phyloP scores from a whole-genome alignment of 163 green algal genomes.

The Scenedesmus sp. region DNA sequence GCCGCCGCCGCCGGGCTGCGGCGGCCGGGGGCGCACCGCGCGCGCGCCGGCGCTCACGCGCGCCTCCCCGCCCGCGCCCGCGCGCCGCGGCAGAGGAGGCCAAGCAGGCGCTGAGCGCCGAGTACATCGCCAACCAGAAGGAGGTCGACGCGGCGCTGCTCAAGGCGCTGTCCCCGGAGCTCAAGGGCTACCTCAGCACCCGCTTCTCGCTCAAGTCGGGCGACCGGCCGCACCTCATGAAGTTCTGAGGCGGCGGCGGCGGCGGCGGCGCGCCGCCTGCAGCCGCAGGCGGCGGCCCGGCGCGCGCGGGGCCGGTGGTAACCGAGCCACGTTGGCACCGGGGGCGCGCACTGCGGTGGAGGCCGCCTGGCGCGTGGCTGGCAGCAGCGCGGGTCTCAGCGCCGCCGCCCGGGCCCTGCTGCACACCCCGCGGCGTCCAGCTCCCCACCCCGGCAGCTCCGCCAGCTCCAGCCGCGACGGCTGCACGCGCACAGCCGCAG shows the following conservation, averaged over 20 bases:
- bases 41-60: too few relatives aligned
- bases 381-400: too few relatives aligned
- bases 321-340: neutral
- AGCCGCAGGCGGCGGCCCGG: neutral
- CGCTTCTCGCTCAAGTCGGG: slow-evolving; percentile 91
- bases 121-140: slow-evolving; percentile 96
- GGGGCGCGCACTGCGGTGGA: neutral
- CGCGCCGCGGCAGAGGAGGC: slow-evolving; percentile 48
- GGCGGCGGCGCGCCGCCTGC: slow-evolving; percentile 17
- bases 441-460: too few relatives aligned
- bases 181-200: slow-evolving; percentile 90
- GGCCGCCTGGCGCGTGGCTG: too few relatives aligned
- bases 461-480: too few relatives aligned
- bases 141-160: slow-evolving; percentile 87
- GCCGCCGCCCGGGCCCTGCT: too few relatives aligned
- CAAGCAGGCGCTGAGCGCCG: slow-evolving; percentile 80
- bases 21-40: too few relatives aligned
- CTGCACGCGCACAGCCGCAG: too few relatives aligned
- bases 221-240: slow-evolving; percentile 97
- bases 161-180: slow-evolving; percentile 67
- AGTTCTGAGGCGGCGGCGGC: slow-evolving; percentile 88
- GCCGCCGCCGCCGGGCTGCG: too few relatives aligned
- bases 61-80: too few relatives aligned
- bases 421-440: too few relatives aligned
- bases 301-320: neutral